Conservation (phyloP, 2,329 filamentous ascomycete genomes). For the Colletotrichum liaoningense region DNA sequence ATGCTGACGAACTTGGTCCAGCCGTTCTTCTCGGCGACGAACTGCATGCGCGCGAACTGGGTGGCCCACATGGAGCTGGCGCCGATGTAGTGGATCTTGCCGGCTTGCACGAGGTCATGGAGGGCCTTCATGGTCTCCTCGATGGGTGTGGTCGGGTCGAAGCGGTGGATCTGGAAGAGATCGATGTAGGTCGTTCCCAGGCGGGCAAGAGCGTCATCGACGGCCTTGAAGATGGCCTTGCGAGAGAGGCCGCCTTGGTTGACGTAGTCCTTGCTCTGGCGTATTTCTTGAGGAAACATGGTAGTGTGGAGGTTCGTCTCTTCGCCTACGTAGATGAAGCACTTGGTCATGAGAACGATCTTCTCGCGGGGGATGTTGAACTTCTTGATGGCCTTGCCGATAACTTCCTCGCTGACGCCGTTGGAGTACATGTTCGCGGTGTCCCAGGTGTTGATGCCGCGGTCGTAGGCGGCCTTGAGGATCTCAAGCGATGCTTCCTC, state of each 20-base stretch:
- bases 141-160: constrained; percentile 63
- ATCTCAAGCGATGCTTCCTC: constrained; percentile 28
- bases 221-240: constrained; percentile 48
- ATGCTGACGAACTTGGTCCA: constrained; percentile 69
- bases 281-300: not conserved
- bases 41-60: constrained; percentile 53
- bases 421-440: constrained; percentile 70
- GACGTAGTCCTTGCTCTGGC: constrained; percentile 51
- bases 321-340: constrained; percentile 38
- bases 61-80: constrained; percentile 34
- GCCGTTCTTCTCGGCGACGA: constrained; percentile 61
- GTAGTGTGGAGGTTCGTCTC: constrained; percentile 44
- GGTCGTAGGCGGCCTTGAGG: constrained; percentile 34
- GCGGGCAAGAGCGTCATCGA: constrained; percentile 56
- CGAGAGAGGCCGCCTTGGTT: constrained; percentile 39
- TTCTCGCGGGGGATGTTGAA: constrained; percentile 73
- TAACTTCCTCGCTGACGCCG: constrained; percentile 71
- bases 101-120: constrained; percentile 68
- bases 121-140: constrained; percentile 71
- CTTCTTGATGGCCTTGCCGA: constrained; percentile 72
- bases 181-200: constrained; percentile 59
- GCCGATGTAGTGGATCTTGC: constrained; percentile 57
- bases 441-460: constrained; percentile 46
- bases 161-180: constrained; percentile 70
- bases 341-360: constrained; percentile 73